Base-by-base conservation (phyloP, 75 land plant genomes). In the Selaginella moellendorffii region DNA sequence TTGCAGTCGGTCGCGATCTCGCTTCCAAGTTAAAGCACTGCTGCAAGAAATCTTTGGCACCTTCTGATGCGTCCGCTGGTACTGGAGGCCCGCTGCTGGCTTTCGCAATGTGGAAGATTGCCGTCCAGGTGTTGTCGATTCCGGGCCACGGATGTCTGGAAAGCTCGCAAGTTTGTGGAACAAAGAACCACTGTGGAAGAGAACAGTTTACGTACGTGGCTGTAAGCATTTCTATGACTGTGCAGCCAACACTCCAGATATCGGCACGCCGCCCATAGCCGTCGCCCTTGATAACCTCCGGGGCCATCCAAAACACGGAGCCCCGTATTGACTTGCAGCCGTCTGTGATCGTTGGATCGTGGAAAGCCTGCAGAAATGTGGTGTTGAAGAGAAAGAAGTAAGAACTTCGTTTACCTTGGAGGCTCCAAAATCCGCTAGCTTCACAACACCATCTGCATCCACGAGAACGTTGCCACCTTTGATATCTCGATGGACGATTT, bases 381-480 rank as follows among this genome's bases (percentile, higher is more conserved):
- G 14, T 36, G 46, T 5, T 5, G 14, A 5, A 14, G 46, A 36
- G 14, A 36, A 14, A 36, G 10, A 36, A 36, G 10, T 5, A 36
- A 36, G 10, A 36, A 36, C 46, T 5, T 36, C 5, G 46, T 36
- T 36, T 36, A 75, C 77, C 74, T 75, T 75, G 9, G 77, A 75
- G 18, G 77, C 77, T 61, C 75, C 75, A 27, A 73, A 73, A 62
- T 73, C 75, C 5, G 75, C 75, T 69, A 73, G 52, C 30, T 75
- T 75, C 60, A 75, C 63, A 46, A 70, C 31, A 14, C 77, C 77
- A 64, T 75, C 68, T 23, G 77, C 63, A 65, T 70, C 68, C 2
- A 75, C 77, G 27, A 75, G 77, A 26, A 75, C 77, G 27, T 75
- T 75, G 22, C 77, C 77, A 27, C 77, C 77, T 63, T 75, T 75